Conservation (phyloP, 139 green algal genomes). For the Micractinium conductrix region DNA sequence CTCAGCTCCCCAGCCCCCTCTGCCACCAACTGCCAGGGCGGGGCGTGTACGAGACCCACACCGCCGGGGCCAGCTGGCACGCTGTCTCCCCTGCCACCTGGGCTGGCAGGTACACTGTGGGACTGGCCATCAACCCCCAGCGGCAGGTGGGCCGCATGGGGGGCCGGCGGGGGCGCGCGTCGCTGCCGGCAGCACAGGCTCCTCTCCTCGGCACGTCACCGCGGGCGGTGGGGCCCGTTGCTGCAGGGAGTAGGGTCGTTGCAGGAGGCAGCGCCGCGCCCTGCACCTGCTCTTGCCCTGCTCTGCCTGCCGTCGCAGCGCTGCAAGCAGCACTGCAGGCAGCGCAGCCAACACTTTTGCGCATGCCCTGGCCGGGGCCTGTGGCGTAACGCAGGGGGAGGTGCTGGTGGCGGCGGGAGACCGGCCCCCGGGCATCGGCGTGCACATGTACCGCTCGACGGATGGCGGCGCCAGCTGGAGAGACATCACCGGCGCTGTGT, state of each 20-base stretch:
- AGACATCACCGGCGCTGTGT: constrained; percentile 4
- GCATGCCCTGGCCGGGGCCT: too few species aligned
- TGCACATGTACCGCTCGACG: constrained; percentile 4
- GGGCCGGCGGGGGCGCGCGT: too few species aligned
- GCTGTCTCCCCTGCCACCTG: constrained; percentile 5
- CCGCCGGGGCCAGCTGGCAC: background rate
- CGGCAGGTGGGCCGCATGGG: background rate
- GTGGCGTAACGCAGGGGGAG: background rate
- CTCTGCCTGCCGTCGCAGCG: background rate
- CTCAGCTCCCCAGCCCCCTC: background rate
- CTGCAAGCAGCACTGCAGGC: too few species aligned
- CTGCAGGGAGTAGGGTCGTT: too few species aligned
- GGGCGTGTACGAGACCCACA: constrained; percentile 3
- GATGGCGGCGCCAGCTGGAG: background rate
- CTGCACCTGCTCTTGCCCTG: background rate
- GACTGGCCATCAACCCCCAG: constrained; percentile 9
- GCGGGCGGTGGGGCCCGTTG: too few species aligned
- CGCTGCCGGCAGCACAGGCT: too few species aligned
- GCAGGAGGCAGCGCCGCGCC: too few species aligned
- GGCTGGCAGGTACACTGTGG: constrained; percentile 20
- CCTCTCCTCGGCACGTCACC: too few species aligned
- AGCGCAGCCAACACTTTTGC: too few species aligned
- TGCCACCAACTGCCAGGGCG: background rate
- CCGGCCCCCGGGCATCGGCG: background rate
- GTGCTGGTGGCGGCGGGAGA: constrained; percentile 22